Evolutionary conservation across 2,329 filamentous ascomycete species (phyloP).

Genomic region (Penicillium sp.): DNA sequence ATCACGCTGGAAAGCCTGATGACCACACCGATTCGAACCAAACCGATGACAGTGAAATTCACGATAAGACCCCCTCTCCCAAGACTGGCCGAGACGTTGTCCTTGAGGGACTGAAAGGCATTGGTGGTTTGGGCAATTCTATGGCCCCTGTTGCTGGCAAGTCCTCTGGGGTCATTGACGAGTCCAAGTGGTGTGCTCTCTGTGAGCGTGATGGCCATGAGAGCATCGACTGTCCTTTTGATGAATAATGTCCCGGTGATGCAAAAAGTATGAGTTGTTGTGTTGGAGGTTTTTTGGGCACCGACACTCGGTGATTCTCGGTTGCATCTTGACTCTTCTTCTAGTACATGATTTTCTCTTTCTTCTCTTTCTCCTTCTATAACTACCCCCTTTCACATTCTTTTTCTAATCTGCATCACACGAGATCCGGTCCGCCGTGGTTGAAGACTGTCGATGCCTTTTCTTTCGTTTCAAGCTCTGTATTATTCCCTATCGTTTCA

Average conservation of each 20-base stretch:
- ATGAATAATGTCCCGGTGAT: conserved; percentile 56
- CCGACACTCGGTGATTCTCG: conserved; percentile 4
- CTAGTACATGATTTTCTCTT: conserved; percentile 23
- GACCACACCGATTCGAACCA: conserved; percentile 10
- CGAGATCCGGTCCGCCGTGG: conserved; percentile 7
- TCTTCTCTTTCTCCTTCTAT: background rate
- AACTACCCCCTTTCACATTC: conserved; percentile 3
- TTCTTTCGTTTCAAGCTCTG: conserved; percentile 8
- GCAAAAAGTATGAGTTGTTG: conserved; percentile 8
- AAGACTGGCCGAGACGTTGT: conserved; percentile 45
- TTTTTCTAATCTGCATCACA: conserved; percentile 6
- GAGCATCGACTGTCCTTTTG: conserved; percentile 91
- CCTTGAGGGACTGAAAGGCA: conserved; percentile 45
- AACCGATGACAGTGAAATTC: conserved; percentile 13
- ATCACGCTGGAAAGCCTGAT: conserved; percentile 18
- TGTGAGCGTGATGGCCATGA: conserved; percentile 96
- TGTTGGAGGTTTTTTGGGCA: conserved; percentile 1
- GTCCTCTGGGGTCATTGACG: conserved; percentile 74
- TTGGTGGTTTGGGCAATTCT: conserved; percentile 41
- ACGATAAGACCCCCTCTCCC: conserved; percentile 25
- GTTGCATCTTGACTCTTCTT: conserved; percentile 17
- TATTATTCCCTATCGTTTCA: conserved; percentile 19
- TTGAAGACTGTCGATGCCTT: background rate
- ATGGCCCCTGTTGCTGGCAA: conserved; percentile 72
- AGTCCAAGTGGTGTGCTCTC: conserved; percentile 92